phyloP scores from a whole-genome alignment of 306 rosid genomes.

The Acmispon strigosus region DNA sequence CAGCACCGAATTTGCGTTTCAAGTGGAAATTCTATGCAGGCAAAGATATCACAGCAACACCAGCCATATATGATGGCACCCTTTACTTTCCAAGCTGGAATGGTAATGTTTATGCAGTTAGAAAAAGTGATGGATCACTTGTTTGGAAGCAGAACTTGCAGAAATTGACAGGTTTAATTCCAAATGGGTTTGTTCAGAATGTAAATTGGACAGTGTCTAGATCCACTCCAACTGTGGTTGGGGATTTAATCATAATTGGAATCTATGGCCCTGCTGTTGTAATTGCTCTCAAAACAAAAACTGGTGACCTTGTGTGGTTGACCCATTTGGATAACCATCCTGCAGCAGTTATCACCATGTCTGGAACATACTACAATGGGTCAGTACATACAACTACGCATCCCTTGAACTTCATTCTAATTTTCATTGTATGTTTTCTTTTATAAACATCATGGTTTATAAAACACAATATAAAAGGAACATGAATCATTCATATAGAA shows the following conservation, averaged over 20 bases:
- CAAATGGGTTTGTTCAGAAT: conserved; percentile 26
- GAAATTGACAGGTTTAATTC: conserved; percentile 39
- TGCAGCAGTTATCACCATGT: conserved; percentile 45
- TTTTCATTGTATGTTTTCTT: too few relatives aligned
- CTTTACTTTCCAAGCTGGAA: conserved; percentile 76
- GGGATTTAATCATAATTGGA: conserved; percentile 19
- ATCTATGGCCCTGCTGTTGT: conserved; percentile 57
- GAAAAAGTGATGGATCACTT: conserved; percentile 18
- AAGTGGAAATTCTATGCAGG: conserved; percentile 58
- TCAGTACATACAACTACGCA: neutral
- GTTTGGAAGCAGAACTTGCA: conserved; percentile 30
- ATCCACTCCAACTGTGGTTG: conserved; percentile 47
- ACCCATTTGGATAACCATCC: conserved; percentile 36
- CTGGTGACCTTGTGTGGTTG: conserved; percentile 47
- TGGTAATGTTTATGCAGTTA: conserved; percentile 59
- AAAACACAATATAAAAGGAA: too few relatives aligned
- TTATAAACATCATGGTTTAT: too few relatives aligned
- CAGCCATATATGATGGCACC: conserved; percentile 37
- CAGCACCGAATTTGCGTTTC: conserved; percentile 27
- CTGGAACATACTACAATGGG: conserved; percentile 57
- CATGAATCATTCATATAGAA: too few relatives aligned
- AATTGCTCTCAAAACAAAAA: conserved; percentile 38
- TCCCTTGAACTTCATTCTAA: too few relatives aligned
- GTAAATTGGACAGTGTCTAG: conserved; percentile 42
- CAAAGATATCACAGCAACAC: conserved; percentile 50